A percentile compares a stretch with the other conserved stretches of the same genome.
Conservation (phyloP, 495 filamentous ascomycete genomes). For the Penicillium argentinense region DNA sequence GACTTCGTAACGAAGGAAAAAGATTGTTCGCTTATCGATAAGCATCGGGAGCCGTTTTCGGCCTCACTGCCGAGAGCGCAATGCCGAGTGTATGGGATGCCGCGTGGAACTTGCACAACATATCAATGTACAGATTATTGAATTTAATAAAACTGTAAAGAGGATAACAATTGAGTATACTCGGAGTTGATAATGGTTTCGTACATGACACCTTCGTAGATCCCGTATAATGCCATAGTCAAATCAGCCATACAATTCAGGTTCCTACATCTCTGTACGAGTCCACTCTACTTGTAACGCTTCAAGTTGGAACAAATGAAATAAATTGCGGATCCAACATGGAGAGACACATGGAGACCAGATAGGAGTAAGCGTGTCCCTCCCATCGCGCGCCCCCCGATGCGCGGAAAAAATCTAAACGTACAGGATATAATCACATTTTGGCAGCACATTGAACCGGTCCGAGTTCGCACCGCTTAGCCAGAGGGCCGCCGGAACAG, state of each 20-base stretch:
- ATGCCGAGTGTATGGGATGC: too few relatives aligned
- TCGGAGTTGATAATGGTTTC: too few relatives aligned
- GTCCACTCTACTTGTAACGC: too few relatives aligned
- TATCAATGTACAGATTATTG: neutral
- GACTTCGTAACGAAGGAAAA: slow-evolving; percentile 29
- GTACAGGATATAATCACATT: slow-evolving; percentile 54
- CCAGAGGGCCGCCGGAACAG: neutral
- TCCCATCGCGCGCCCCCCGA: slow-evolving; percentile 36
- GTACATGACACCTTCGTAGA: neutral
- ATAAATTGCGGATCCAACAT: slow-evolving; percentile 35
- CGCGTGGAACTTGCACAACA: neutral
- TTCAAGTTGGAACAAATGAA: slow-evolving; percentile 26
- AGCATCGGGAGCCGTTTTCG: slow-evolving; percentile 38
- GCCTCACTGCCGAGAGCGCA: slow-evolving; percentile 8
- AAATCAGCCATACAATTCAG: too few relatives aligned
- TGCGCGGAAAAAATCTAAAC: slow-evolving; percentile 49
- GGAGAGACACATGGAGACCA: slow-evolving; percentile 31
- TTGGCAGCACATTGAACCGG: slow-evolving; percentile 26
- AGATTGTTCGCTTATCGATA: slow-evolving; percentile 50
- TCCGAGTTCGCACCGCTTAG: neutral
- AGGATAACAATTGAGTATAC: too few relatives aligned
- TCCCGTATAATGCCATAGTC: too few relatives aligned
- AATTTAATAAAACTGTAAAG: too few relatives aligned
- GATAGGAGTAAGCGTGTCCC: slow-evolving; percentile 27
- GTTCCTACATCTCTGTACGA: too few relatives aligned